Conservation (phyloP, 2,329 filamentous ascomycete species). For the Chaetomium strumarium region DNA sequence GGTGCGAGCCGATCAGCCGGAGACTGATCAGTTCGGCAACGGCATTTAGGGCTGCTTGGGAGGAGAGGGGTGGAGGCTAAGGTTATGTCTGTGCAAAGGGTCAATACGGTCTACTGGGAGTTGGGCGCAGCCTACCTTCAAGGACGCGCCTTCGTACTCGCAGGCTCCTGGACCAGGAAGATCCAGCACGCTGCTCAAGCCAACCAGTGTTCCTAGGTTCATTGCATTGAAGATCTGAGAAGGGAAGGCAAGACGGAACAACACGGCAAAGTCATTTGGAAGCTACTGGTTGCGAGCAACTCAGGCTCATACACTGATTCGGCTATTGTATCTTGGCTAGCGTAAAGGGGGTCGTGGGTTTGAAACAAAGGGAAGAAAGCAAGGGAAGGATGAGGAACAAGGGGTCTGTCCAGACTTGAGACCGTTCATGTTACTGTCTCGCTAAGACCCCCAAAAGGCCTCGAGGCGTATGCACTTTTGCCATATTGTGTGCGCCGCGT, state of each 20-base stretch:
- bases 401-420: no score
- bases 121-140: conserved; percentile 17
- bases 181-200: background rate
- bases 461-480: background rate
- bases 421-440: no score
- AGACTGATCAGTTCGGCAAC: conserved; percentile 11
- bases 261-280: no score
- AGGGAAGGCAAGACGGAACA: no score
- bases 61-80: background rate
- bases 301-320: no score
- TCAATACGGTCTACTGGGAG: conserved; percentile 22
- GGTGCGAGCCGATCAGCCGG: conserved; percentile 9
- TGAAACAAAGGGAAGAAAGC: no score
- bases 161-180: background rate
- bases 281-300: no score
- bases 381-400: no score
- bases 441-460: no score
- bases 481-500: background rate
- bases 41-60: no score
- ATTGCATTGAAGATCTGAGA: background rate
- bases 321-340: no score
- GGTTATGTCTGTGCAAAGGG: conserved; percentile 10
- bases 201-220: background rate
- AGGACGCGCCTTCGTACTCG: background rate
- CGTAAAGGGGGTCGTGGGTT: no score